Percentiles rank a stretch among this genome's conserved stretches.
These are phyloP conservation scores for Solanum hybrid DNA, from an alignment of 305 asterid genomes.

Conservation along the genomic window DNA sequence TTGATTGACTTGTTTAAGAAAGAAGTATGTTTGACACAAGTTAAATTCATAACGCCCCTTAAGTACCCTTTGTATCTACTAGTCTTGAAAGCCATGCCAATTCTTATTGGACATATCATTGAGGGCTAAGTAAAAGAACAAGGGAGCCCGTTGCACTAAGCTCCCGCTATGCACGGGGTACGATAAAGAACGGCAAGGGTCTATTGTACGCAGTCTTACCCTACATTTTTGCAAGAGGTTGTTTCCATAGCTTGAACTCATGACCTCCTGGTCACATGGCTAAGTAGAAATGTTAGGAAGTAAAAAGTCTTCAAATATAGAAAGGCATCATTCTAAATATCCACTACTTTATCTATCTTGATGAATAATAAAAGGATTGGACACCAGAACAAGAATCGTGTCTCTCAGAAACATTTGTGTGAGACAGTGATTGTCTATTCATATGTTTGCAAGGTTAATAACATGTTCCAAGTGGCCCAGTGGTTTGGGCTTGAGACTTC, in stretches of 20 bases:
- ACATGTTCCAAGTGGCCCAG: not conserved
- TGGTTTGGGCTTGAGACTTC: too few species aligned
- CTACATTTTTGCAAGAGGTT: not conserved
- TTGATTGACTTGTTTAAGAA: not conserved
- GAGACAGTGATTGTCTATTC: not conserved
- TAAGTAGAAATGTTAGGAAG: not conserved
- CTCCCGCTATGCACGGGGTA: not conserved
- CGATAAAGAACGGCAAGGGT: not conserved
- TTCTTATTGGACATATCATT: not conserved
- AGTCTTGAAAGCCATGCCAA: not conserved
- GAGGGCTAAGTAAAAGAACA: not conserved
- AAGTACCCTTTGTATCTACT: not conserved
- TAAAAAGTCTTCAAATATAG: not conserved
- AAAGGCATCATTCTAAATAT: not conserved
- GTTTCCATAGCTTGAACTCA: not conserved
- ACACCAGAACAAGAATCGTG: not conserved
- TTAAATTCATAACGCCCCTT: not conserved
- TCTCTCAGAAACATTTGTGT: not conserved
- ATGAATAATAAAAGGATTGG: not conserved
- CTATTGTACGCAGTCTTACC: not conserved
- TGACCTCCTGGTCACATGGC: not conserved
- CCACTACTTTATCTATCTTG: not conserved
- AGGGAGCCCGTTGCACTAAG: not conserved
- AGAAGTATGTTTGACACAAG: not conserved
- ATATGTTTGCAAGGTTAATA: not conserved